A percentile compares a stretch with the other conserved stretches of the same genome.
Conservation (phyloP, 164 flowering plant genomes). For the Cinnamomum chago region DNA sequence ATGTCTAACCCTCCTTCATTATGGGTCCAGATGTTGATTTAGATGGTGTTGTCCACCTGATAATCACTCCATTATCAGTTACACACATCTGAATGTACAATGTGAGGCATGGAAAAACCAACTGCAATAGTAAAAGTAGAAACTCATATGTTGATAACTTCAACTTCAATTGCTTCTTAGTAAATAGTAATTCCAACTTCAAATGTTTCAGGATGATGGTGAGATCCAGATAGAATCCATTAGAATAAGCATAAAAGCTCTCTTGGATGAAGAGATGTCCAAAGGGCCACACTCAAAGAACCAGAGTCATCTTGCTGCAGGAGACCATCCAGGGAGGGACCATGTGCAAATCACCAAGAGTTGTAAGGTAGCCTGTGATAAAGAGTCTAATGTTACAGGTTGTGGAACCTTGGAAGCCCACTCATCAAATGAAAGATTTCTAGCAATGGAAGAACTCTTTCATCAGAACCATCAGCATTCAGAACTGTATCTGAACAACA, state of each 20-base stretch:
- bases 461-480: conserved; percentile 19
- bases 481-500: conserved; percentile 4
- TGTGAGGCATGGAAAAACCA: neutral
- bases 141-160: neutral
- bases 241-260: conserved; percentile 67
- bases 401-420: conserved; percentile 21
- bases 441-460: conserved; percentile 49
- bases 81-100: neutral
- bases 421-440: conserved; percentile 12
- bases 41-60: neutral
- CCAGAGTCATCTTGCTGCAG: conserved; percentile 26
- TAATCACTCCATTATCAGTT: neutral
- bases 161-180: neutral
- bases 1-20: neutral
- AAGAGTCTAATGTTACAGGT: conserved; percentile 25
- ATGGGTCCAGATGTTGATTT: neutral
- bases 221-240: conserved; percentile 22
- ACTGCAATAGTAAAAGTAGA: neutral
- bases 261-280: conserved; percentile 73
- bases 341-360: conserved; percentile 27
- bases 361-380: conserved; percentile 31
- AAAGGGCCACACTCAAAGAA: conserved; percentile 31
- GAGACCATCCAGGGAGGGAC: conserved; percentile 16
- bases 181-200: neutral
- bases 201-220: conserved; percentile 39